Percentiles rank a stretch among this genome's conserved stretches.
These are phyloP conservation scores for Micractinium conductrix DNA, from an alignment of 139 green algal species.

Conservation along the genomic window DNA sequence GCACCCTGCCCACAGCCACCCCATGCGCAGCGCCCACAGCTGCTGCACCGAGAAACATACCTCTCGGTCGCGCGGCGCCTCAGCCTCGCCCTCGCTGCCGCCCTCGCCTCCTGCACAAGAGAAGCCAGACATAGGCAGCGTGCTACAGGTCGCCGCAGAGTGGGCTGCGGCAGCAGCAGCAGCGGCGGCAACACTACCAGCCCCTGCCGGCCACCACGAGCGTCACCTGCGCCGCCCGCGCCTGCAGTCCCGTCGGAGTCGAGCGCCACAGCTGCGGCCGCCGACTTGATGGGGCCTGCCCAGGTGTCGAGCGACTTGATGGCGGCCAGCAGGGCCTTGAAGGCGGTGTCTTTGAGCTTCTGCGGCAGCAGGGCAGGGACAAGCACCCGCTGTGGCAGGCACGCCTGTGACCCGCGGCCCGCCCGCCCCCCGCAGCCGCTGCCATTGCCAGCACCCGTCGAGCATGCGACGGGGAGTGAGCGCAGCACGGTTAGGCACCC, in stretches of 20 bases:
- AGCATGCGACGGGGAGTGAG: no score
- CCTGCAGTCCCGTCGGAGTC: not conserved
- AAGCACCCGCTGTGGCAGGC: not conserved
- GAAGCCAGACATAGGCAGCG: no score
- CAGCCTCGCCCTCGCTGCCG: not conserved
- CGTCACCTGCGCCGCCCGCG: not conserved
- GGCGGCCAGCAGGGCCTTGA: slow-evolving; percentile 55
- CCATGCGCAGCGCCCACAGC: not conserved
- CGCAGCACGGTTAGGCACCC: no score
- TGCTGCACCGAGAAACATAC: not conserved
- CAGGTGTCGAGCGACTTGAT: slow-evolving; percentile 78
- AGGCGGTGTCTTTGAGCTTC: slow-evolving; percentile 25
- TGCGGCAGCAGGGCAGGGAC: not conserved
- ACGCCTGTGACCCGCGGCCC: slow-evolving; percentile 1
- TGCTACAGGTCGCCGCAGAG: no score
- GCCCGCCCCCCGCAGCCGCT: no score
- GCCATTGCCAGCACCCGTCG: no score
- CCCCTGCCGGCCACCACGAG: no score
- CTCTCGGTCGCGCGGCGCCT: not conserved
- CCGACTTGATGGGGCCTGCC: slow-evolving; percentile 69
- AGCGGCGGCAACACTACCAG: no score
- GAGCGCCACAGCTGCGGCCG: slow-evolving; percentile 6
- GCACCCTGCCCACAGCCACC: no score
- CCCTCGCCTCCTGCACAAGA: no score
- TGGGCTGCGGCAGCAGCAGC: no score